phyloP scores from a whole-genome alignment of 2,329 filamentous ascomycete genomes.

The Diplodia intermedia region DNA sequence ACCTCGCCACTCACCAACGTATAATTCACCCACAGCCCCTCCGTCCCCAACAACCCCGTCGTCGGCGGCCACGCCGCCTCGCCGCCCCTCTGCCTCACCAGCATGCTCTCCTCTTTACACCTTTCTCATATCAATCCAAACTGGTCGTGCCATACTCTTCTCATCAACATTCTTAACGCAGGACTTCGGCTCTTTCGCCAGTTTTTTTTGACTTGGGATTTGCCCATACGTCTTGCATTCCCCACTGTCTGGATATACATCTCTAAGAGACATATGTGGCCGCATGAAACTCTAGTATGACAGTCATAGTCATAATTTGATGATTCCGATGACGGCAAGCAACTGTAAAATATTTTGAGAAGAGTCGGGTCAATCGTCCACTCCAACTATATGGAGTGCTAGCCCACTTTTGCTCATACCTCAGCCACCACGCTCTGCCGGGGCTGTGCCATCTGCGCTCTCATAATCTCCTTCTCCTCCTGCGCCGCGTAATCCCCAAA shows the following conservation, averaged over 20 bases:
- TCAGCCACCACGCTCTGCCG: not conserved
- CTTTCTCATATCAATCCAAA: too few species aligned
- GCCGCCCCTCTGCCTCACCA: not conserved
- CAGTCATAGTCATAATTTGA: too few species aligned
- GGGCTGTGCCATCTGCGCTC: not conserved
- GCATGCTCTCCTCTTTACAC: not conserved
- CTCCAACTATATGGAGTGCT: not conserved
- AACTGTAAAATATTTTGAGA: not conserved
- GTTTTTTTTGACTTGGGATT: too few species aligned
- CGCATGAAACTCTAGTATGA: too few species aligned
- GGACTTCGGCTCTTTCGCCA: too few species aligned
- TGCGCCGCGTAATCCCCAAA: conserved; percentile 44
- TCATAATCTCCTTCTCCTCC: conserved; percentile 41
- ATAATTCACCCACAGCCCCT: not conserved
- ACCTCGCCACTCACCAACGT: not conserved
- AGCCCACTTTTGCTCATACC: not conserved
- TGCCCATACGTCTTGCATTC: too few species aligned
- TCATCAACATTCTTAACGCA: too few species aligned
- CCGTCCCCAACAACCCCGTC: not conserved
- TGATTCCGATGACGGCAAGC: too few species aligned
- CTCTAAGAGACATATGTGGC: too few species aligned
- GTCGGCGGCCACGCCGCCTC: not conserved
- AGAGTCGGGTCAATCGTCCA: too few species aligned
- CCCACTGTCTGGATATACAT: too few species aligned
- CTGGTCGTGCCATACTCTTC: too few species aligned